Evolutionary conservation across 352 stramenopile species (phyloP), one percentile per base, ranked within the genome.

Genomic region (Globisporangium takayamanum): DNA sequence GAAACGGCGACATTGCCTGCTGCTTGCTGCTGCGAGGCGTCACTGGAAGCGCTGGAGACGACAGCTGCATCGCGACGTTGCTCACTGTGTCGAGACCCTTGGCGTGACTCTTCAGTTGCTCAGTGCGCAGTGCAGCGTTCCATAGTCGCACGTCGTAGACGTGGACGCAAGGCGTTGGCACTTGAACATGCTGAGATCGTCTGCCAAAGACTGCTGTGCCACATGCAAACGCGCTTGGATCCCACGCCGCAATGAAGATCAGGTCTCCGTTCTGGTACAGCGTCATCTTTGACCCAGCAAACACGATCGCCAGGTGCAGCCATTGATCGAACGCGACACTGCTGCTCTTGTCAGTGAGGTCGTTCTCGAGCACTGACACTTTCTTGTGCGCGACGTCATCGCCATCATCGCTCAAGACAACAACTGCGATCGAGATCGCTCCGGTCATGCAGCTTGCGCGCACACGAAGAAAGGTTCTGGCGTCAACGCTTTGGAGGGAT

Each of bases 121-220:
- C 77, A 47, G 59, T 57, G 16, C 74, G 73, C 28, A 89, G 60
- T 0, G 74, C 68, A 6, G 78, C 74, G 65, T 89, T 69, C 82
- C 82, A 92, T 3, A 88, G 25, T 0, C 75, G 70, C 50, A 89
- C 63, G 63, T 88, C 76, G 22, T 73, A 87, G 8, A 92, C 45
- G 39, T 89, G 70, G 0, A 64, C 67, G 37, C 54, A 46, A 5
- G 79, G 52, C 7, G 59, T 20, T 11, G 50, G 3, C 4, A 2
- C 15, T 20, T 10, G 2, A 18, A 22, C 18, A 8, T 47, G 10
- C n/a, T 14, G 57, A 57, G 26, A 57, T 16, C 1, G 57, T 20
- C 41, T 6, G 0, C 41, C 14, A 8, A 47, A 20, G 15, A 47
- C 41, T 10, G 12, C 41, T 10, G 41, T n/a, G 12, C 6, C 12